Base-by-base conservation (phyloP, 495 filamentous ascomycete genomes). In the Penicillium steckii region DNA sequence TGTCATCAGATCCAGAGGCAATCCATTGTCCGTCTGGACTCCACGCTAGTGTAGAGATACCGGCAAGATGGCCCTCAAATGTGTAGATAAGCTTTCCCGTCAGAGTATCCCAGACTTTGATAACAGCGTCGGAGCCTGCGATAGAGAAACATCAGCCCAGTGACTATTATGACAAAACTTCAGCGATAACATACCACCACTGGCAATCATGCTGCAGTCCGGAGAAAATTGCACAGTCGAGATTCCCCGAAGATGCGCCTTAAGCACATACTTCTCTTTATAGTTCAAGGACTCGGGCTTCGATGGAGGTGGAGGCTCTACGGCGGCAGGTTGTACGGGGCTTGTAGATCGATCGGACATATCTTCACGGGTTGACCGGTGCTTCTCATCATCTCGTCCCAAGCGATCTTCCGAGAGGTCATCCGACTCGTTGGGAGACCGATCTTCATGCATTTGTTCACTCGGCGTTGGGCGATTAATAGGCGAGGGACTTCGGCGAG, bases 1-100 rank as follows among this genome's bases (percentile, higher is more conserved):
- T 98, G 77, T 98, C 94, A 67, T 98, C 94, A 22, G 88, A 91
- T 8, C 94, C 94, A 15, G 91, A 91, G 0, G 92, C 95, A 40
- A 98, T 78, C 2, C 85, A 88, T 57, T 84, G 80, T 32, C 86
- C 89, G 68, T 96, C 91, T 2, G 95, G 93, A 43, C 84, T 81
- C 94, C 94, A 98, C 25, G 92, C 85, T 19, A 98, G 76, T 22
- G 89, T 90, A 0, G 89, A 93, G 10, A 98, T 82, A 53, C 94
- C 94, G 1, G 94, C 91, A 54, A 96, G 79, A 72, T 98, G 94
- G 22, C 91, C 94, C 61, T 95, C 86, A n/a, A 98, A 81, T 0
- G 89, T 94, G 57, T 95, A 86, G 50, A 90, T 78, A 58, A 89
- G 83, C 61, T 79, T 80, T 29, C 91, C 93, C 3, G 88, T 91